A percentile compares a stretch with the other conserved stretches of the same genome.
Conservation (phyloP, 805 yeast genomes). For the Wickerhamomyces bisporus region DNA sequence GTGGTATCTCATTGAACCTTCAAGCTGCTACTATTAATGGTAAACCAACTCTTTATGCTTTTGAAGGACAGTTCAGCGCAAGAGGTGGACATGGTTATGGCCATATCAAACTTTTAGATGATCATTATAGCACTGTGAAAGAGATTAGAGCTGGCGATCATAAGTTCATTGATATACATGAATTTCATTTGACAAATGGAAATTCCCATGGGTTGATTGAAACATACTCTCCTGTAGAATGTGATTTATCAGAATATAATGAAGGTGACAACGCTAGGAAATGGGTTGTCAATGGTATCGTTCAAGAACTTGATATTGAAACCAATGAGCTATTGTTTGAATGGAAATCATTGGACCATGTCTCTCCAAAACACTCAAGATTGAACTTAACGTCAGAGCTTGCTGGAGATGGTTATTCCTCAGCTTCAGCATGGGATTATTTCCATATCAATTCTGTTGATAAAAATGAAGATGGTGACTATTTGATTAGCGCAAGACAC, state of each 20-base stretch:
- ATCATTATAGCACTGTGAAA: conserved; percentile 26
- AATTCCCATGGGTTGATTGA: conserved; percentile 27
- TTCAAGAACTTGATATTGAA: conserved; percentile 33
- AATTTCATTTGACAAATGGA: conserved; percentile 29
- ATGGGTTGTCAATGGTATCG: conserved; percentile 32
- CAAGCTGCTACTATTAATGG: conserved; percentile 26
- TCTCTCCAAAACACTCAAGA: conserved; percentile 29
- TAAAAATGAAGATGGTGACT: conserved; percentile 31
- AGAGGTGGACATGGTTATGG: conserved; percentile 20
- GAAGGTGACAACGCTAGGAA: conserved; percentile 22
- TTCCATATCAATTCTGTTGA: conserved; percentile 37
- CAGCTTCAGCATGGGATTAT: conserved; percentile 32
- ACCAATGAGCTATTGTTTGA: conserved; percentile 32
- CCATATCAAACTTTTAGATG: conserved; percentile 28
- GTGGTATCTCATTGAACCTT: conserved; percentile 30
- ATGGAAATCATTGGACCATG: conserved; percentile 24
- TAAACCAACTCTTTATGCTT: conserved; percentile 26
- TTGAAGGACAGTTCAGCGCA: conserved; percentile 33
- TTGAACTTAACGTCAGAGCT: conserved; percentile 26
- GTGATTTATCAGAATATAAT: conserved; percentile 27
- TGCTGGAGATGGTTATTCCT: conserved; percentile 29
- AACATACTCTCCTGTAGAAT: conserved; percentile 30
- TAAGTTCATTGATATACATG: conserved; percentile 31
- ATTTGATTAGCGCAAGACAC: conserved; percentile 32
- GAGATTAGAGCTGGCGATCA: conserved; percentile 33